These are phyloP conservation scores for Aegle marmelos DNA, from an alignment of 345 rosid genomes.

Conservation along the genomic window DNA sequence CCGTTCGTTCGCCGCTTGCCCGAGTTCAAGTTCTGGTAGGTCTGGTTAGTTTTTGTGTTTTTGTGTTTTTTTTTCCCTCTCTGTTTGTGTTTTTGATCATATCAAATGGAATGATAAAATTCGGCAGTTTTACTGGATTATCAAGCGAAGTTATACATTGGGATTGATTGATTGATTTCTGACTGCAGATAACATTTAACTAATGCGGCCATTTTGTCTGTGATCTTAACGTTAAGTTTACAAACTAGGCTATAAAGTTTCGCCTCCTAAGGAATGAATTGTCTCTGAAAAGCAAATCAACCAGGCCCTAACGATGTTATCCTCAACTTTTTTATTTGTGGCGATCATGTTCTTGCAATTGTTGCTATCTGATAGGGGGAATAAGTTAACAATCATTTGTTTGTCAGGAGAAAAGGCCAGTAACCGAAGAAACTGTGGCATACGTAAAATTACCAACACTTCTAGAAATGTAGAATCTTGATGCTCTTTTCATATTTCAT, in stretches of 20 bases:
- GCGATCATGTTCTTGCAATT: not conserved
- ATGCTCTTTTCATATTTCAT: not conserved
- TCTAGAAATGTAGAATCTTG: not conserved
- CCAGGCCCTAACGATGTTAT: not conserved
- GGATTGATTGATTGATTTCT: not conserved
- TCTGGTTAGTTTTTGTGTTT: not conserved
- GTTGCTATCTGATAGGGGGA: not conserved
- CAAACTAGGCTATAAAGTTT: not conserved
- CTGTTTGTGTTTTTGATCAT: not conserved
- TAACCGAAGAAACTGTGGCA: not conserved
- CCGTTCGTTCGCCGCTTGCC: slow-evolving; percentile 95
- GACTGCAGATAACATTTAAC: not conserved
- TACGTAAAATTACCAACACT: not conserved
- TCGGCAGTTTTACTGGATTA: not conserved
- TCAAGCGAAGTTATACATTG: not conserved
- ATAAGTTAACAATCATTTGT: not conserved
- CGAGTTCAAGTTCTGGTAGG: slow-evolving; percentile 88
- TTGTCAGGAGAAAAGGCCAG: not conserved
- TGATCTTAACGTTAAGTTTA: too few relatives aligned
- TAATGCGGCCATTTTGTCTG: not conserved
- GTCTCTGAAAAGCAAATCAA: not conserved
- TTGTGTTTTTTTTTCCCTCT: not conserved
- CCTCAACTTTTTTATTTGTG: not conserved
- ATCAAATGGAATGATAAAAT: not conserved
- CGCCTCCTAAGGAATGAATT: not conserved